phyloP scores from a whole-genome alignment of 495 filamentous ascomycete genomes.

The Cercophora newfieldiana region DNA sequence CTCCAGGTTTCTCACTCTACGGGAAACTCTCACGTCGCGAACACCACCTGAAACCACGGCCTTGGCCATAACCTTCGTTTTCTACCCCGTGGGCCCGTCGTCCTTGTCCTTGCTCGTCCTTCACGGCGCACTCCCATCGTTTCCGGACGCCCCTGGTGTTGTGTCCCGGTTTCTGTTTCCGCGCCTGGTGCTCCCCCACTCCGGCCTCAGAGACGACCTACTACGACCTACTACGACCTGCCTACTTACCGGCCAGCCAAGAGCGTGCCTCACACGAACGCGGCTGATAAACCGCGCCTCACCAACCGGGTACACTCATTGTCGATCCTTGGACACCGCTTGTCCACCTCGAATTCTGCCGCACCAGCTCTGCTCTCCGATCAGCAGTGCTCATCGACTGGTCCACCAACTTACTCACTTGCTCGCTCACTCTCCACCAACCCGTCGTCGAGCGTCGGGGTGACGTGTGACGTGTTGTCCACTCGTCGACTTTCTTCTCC shows the following conservation, averaged over 20 bases:
- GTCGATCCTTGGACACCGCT: neutral
- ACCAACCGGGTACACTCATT: conserved; percentile 16
- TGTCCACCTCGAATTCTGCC: conserved; percentile 4
- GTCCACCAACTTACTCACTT: neutral
- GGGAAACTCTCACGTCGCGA: neutral
- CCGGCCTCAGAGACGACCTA: neutral
- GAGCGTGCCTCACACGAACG: conserved; percentile 23
- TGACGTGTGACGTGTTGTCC: neutral
- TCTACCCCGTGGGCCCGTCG: conserved; percentile 9
- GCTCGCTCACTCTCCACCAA: neutral
- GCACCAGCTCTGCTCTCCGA: neutral
- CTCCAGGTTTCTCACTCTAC: neutral
- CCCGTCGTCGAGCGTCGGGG: neutral
- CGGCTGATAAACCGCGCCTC: conserved; percentile 29
- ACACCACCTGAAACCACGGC: conserved; percentile 19
- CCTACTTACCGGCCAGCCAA: neutral
- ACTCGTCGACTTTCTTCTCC: neutral
- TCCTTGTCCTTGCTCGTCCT: neutral
- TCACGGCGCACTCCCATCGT: conserved; percentile 5
- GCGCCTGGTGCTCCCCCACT: neutral
- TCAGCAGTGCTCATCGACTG: neutral
- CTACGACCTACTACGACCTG: neutral
- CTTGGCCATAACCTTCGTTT: conserved; percentile 23
- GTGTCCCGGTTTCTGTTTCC: conserved; percentile 5
- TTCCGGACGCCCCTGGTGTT: neutral